Base-by-base conservation (phyloP, 495 filamentous ascomycete genomes). In the Venustampulla echinocandica region DNA sequence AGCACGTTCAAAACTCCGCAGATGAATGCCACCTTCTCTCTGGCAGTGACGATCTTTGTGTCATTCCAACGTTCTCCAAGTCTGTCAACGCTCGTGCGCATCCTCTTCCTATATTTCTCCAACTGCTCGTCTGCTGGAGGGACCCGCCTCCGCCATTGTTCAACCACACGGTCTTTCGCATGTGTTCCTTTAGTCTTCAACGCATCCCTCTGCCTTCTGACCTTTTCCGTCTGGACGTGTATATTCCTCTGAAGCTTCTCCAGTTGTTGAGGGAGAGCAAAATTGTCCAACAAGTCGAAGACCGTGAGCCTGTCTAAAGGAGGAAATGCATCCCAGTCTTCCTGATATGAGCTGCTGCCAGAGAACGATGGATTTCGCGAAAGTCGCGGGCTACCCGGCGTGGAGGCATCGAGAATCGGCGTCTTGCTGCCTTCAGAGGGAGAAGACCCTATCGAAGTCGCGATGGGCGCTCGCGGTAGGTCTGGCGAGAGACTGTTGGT, bases 1-100 rank as follows among this genome's bases (percentile, higher is more conserved):
- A 97, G 94, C 60, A 98, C 86, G 61, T 97, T 98, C 63, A 95
- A 79, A 38, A 96, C 90, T 56, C 87, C 92, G 34, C 82, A 85
- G 45, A 98, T 94, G 67, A 98, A 98, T 10, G 92, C 88, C 18
- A 90, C 67, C 71, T 98, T 98, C 73, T 98, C 93, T 33, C 90
- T 81, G 24, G 85, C 61, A 0, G 90, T 95, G 51, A 97, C 87
- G 48, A 77, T 79, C 53, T 85, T 87, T 27, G 85, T 82, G 61
- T 93, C 82, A 62, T 82, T 89, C 92, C 92, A 98, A 58, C 78
- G 80, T 38, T 74, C 78, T 30, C 82, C 81, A 17, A 98, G 69
- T 51, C 87, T 80, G 47, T 97, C 92, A n/a, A 98, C 86, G 27
- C 79, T 84, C 22, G 76, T 67, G 47, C 81, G 81, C 84, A 97